Base-by-base conservation (phyloP, 2,329 filamentous ascomycete species). In the Cladophialophora carrionii region DNA sequence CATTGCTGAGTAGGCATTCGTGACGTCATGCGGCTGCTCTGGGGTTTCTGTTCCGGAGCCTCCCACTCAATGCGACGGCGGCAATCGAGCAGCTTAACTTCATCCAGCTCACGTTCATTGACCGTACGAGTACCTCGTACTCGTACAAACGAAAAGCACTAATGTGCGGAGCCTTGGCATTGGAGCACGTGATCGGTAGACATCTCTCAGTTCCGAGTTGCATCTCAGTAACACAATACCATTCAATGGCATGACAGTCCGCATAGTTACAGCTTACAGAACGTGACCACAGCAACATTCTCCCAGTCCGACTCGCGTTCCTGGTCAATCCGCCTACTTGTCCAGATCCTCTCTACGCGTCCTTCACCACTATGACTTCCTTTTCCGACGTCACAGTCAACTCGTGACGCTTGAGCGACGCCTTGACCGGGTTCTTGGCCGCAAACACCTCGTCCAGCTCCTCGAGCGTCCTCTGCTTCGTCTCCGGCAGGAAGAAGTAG, bases 401-500 rank as follows among this genome's bases (percentile, higher is more conserved):
- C 48, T 51, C 48, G 48, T 51, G 48, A 14, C 48, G 48, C 22
- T 51, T 26, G 22, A 51, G 48, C 12, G 48, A 51, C 9, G 48
- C 48, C 48, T 51, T 51, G 20, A 51, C 48, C 48, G 48, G 48
- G 48, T 51, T 51, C 9, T 26, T 51, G 1, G 48, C 48, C 14
- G 48, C 52, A 34, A 54, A 54, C 29, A 54, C 29, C 26, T 34
- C 52, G 10, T 31, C 52, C 56, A 74, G 22, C 29, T 54, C 52
- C 52, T 54, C 52, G 26, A 54, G 29, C 24, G 81, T 83, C 57
- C 81, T 78, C 52, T 79, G 78, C 70, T 80, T 81, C 8, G 81
- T 84, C 72, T 83, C 82, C 0, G 81, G 81, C 10, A 82, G 79
- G 9, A 84, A 75, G 68, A 84, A 79, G 71, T 80, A 85, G 2